Conservation (phyloP, 352 stramenopile species). For the Phytophthora chlamydospora region DNA sequence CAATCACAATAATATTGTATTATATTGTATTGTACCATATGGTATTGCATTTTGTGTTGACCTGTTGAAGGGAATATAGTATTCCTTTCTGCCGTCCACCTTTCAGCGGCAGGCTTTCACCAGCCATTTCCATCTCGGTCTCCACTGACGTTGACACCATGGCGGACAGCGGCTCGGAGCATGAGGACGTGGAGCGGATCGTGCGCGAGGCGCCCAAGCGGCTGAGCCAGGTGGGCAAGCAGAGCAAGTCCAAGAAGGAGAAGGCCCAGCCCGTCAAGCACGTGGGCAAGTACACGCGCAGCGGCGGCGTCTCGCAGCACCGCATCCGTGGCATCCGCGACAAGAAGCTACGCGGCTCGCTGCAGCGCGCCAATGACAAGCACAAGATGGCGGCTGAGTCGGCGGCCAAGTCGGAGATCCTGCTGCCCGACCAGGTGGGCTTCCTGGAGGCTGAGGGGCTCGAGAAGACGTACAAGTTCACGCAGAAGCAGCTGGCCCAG, state of each 20-base stretch:
- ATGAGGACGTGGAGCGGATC: constrained; percentile 61
- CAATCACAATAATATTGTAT: too few relatives aligned
- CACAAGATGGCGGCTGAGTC: constrained; percentile 84
- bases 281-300: constrained; percentile 77
- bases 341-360: constrained; percentile 86
- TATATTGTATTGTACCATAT: background rate
- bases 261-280: constrained; percentile 51
- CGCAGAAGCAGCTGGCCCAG: constrained; percentile 85
- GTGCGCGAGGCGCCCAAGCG: constrained; percentile 68
- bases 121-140: constrained; percentile 28
- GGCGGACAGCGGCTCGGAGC: constrained; percentile 59
- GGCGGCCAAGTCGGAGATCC: constrained; percentile 91
- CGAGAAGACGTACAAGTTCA: constrained; percentile 96
- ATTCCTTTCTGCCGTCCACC: too few relatives aligned
- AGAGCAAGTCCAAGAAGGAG: constrained; percentile 15
- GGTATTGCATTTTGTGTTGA: too few relatives aligned
- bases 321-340: constrained; percentile 82
- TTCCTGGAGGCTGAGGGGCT: constrained; percentile 95
- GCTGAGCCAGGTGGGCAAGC: constrained; percentile 45
- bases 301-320: constrained; percentile 56
- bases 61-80: too few relatives aligned
- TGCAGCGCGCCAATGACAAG: constrained; percentile 79
- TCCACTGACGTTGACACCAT: constrained; percentile 13
- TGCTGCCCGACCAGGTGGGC: constrained; percentile 87
- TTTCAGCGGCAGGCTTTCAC: constrained; percentile 2